Conservation (phyloP, 2,329 filamentous ascomycete genomes). For the Apiospora arundinis region DNA sequence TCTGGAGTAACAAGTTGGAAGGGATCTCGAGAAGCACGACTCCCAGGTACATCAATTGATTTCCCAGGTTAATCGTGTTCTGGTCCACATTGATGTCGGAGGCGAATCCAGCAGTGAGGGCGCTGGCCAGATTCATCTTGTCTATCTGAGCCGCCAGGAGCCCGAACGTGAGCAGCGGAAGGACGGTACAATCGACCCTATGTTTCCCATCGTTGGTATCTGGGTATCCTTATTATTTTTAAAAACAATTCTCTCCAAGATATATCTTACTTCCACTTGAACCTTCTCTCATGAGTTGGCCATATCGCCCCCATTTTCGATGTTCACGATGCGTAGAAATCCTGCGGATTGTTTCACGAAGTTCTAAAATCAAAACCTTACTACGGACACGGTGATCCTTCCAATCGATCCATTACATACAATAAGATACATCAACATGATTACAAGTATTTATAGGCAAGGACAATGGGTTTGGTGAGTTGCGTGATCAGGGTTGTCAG, state of each 20-base stretch:
- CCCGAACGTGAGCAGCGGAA: conserved; percentile 55
- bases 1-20: conserved; percentile 51
- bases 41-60: conserved; percentile 59
- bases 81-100: conserved; percentile 49
- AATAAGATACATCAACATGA: neutral
- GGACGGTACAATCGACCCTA: conserved; percentile 54
- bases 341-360: neutral
- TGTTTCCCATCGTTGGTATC: neutral
- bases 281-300: neutral
- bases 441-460: neutral
- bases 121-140: conserved; percentile 59
- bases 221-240: too few relatives aligned
- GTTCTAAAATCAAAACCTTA: neutral
- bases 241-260: fast-evolving
- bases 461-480: neutral
- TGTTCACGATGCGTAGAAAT: neutral
- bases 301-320: neutral
- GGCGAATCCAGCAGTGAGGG: conserved; percentile 55
- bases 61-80: conserved; percentile 57
- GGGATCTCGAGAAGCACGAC: conserved; percentile 59
- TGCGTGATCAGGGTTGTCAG: neutral
- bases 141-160: conserved; percentile 59
- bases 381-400: too few relatives aligned
- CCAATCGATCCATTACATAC: too few relatives aligned
- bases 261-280: neutral